Percentiles rank a stretch among this genome's conserved stretches.
Evolutionary conservation across 176 grass and related monocot species (phyloP).

Genomic region (Ampelocalamus luodianensis): DNA sequence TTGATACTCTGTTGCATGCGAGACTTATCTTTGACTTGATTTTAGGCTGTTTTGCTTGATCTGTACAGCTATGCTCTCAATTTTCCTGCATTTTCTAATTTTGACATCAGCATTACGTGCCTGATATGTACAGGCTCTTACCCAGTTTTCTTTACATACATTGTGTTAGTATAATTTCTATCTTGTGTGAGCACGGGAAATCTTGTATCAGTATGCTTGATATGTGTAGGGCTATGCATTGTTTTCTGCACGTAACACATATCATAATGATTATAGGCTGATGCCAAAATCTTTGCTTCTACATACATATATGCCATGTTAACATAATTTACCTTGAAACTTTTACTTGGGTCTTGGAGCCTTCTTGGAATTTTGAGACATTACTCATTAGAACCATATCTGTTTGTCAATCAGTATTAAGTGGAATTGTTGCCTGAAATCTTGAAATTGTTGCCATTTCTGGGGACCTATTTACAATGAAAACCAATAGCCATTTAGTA

Average conservation of each 20-base stretch:
- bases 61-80: neutral
- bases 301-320: neutral
- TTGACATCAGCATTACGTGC: neutral
- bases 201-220: neutral
- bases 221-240: neutral
- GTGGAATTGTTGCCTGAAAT: neutral
- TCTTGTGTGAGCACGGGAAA: neutral
- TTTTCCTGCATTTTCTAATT: neutral
- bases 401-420: neutral
- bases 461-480: slow-evolving; percentile 8
- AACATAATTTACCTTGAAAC: slow-evolving; percentile 12
- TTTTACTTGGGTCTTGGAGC: neutral
- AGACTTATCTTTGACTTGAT: neutral
- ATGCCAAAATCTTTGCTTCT: neutral
- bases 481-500: neutral
- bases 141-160: slow-evolving; percentile 1
- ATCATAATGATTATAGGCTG: neutral
- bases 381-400: neutral
- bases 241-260: neutral
- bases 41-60: neutral
- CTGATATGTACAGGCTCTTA: too few species aligned
- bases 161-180: neutral
- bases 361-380: neutral
- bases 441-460: slow-evolving; percentile 19
- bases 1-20: neutral